These are phyloP conservation scores for Colletotrichum simmondsii DNA, from an alignment of 2,329 filamentous ascomycete genomes.

Conservation along the genomic window DNA sequence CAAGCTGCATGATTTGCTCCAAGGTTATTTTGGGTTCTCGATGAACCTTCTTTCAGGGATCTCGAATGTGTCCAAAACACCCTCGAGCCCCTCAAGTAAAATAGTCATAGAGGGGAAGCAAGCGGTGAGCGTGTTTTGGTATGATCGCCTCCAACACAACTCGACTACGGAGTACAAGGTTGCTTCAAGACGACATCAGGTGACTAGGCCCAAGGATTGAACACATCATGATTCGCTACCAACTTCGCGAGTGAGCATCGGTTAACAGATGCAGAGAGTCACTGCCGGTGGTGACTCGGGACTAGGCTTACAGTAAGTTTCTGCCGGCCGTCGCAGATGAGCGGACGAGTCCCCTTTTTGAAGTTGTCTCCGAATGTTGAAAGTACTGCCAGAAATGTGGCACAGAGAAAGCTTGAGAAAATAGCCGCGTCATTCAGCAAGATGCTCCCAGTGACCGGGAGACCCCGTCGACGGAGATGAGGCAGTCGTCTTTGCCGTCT, in stretches of 20 bases:
- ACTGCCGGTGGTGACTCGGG: slow-evolving; percentile 1
- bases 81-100: slow-evolving; percentile 6
- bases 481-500: background rate
- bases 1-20: background rate
- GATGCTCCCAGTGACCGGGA: background rate
- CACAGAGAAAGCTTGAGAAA: background rate
- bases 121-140: background rate
- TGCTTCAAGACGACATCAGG: background rate
- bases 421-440: slow-evolving; percentile 26
- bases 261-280: background rate
- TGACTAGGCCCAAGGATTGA: background rate
- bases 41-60: slow-evolving; percentile 21
- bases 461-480: background rate
- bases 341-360: background rate
- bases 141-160: background rate
- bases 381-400: background rate
- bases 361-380: slow-evolving; percentile 17
- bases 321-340: slow-evolving; percentile 5
- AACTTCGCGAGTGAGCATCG: background rate
- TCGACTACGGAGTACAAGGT: background rate
- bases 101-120: background rate
- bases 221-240: background rate
- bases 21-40: slow-evolving; percentile 11
- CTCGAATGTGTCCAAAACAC: slow-evolving; percentile 14
- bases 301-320: slow-evolving; percentile 6